Evolutionary conservation across 2,329 filamentous ascomycete genomes (phyloP).

Genomic region (Calcarisporium arbuscula): DNA sequence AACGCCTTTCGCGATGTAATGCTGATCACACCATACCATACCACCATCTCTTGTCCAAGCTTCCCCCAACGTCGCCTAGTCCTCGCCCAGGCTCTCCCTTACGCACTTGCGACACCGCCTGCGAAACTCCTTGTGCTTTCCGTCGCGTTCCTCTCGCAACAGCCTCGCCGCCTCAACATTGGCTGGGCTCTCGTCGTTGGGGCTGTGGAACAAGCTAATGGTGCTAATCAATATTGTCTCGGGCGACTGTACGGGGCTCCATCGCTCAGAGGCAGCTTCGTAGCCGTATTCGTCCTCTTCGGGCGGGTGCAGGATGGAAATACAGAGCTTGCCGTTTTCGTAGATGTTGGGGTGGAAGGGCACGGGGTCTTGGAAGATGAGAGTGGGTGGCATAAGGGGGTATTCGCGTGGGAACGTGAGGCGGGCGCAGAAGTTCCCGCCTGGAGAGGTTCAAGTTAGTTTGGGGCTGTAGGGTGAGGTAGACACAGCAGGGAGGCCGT

Average conservation of each 20-base stretch:
- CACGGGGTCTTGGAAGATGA: slow-evolving; percentile 79
- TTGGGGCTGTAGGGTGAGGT: slow-evolving; percentile 10
- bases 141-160: slow-evolving; percentile 70
- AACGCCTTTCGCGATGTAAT: slow-evolving; percentile 1
- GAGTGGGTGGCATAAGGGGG: slow-evolving; percentile 78
- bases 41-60: too few species aligned
- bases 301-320: slow-evolving; percentile 92
- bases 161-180: slow-evolving; percentile 90
- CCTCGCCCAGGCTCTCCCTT: slow-evolving; percentile 72
- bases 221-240: slow-evolving; percentile 91
- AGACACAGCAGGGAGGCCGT: slow-evolving; percentile 19
- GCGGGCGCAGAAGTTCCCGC: slow-evolving; percentile 84
- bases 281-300: slow-evolving; percentile 94
- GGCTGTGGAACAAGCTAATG: slow-evolving; percentile 84
- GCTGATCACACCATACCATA: not conserved
- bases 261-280: slow-evolving; percentile 82
- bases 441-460: slow-evolving; percentile 35
- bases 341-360: slow-evolving; percentile 96
- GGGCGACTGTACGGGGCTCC: slow-evolving; percentile 90
- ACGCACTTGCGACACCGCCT: slow-evolving; percentile 72
- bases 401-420: slow-evolving; percentile 81
- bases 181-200: slow-evolving; percentile 92
- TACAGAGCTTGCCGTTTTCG: slow-evolving; percentile 80
- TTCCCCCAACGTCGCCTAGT: too few species aligned
- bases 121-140: slow-evolving; percentile 64